Conservation (phyloP, 148 eudicot genomes). For the Chenopodium berlandieri region DNA sequence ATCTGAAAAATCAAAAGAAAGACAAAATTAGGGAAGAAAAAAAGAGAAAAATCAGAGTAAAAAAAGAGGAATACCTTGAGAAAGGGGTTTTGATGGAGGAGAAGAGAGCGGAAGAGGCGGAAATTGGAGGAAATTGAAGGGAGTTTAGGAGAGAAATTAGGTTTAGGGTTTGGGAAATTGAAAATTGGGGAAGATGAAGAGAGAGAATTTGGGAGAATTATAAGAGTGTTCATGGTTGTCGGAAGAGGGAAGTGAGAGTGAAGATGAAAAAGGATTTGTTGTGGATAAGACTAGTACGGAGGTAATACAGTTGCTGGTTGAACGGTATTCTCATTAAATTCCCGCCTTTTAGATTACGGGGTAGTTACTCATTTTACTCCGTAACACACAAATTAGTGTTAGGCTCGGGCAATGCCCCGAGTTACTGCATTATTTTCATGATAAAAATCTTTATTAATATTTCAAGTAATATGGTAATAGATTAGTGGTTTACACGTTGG, state of each 20-base stretch:
- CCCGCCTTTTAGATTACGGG: background rate
- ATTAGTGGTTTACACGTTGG: no score
- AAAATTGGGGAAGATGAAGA: slow-evolving; percentile 7
- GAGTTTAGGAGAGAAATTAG: background rate
- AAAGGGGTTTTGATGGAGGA: background rate
- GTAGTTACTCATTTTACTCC: no score
- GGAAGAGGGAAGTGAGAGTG: background rate
- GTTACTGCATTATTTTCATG: no score
- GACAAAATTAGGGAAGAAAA: background rate
- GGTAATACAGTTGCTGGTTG: background rate
- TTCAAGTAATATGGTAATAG: no score
- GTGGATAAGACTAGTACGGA: background rate
- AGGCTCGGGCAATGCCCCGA: no score
- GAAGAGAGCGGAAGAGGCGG: background rate
- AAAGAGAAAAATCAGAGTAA: no score
- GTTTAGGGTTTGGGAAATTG: slow-evolving; percentile 8
- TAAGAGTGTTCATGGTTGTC: background rate
- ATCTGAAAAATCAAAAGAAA: background rate
- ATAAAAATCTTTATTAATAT: no score
- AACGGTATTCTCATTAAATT: background rate
- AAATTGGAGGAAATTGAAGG: slow-evolving; percentile 6
- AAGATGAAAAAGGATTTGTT: background rate
- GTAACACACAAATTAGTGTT: no score
- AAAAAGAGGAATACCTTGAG: slow-evolving; percentile 4
- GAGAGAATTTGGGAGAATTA: background rate